Evolutionary conservation across 768 basidiomycete genomes (phyloP).

Genomic region (Porpolomopsis calyptriformis): DNA sequence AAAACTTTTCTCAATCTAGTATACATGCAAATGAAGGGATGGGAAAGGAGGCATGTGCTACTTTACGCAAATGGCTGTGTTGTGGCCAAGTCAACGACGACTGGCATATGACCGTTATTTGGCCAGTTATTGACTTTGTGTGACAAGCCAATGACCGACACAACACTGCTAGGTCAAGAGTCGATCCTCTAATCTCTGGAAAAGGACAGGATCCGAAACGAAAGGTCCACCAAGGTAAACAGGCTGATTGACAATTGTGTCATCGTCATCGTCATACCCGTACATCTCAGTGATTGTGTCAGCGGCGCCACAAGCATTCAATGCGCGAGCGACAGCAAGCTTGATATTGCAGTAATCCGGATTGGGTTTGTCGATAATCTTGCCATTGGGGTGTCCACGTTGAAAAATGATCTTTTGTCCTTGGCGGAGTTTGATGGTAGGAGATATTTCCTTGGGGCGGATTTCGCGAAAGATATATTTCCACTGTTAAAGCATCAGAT

Average conservation of each 20-base stretch:
- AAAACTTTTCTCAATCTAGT: no score
- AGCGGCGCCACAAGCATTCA: constrained; percentile 9
- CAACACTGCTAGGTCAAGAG: no score
- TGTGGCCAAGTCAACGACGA: no score
- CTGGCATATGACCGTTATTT: no score
- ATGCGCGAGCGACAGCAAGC: constrained; percentile 8
- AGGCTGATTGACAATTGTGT: constrained; percentile 6
- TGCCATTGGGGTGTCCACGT: background rate
- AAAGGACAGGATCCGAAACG: constrained; percentile 10
- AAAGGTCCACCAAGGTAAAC: constrained; percentile 11
- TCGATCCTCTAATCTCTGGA: constrained; percentile 1
- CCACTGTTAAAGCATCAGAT: background rate
- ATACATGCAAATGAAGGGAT: no score
- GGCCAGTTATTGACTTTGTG: no score
- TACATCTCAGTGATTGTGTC: constrained; percentile 6
- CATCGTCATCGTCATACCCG: constrained; percentile 7
- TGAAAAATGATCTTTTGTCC: constrained; percentile 4
- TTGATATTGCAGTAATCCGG: constrained; percentile 10
- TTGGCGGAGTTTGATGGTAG: background rate
- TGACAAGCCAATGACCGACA: no score
- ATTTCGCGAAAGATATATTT: constrained; percentile 1
- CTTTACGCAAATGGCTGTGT: no score
- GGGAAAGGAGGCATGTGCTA: no score
- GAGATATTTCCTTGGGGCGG: background rate
- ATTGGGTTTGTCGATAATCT: constrained; percentile 4